Conservation (phyloP, 2,329 filamentous ascomycete species). For the Aspergillus sp. region DNA sequence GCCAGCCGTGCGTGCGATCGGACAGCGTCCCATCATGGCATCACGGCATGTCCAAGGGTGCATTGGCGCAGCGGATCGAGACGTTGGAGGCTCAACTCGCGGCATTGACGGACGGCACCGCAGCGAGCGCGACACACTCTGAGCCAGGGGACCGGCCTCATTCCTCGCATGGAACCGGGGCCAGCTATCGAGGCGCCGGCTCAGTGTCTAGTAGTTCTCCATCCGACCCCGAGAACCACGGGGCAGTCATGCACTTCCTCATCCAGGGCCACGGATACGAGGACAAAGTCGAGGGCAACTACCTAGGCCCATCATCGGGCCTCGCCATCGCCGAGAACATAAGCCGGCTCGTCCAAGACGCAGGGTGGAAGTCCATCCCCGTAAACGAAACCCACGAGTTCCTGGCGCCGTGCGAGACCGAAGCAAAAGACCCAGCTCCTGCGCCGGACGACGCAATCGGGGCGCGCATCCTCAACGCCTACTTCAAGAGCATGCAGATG, state of each 20-base stretch:
- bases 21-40: conserved; percentile 24
- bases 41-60: conserved; percentile 26
- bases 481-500: conserved; percentile 22
- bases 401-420: neutral
- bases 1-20: conserved; percentile 19
- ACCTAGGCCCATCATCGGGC: conserved; percentile 21
- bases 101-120: neutral
- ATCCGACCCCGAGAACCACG: neutral
- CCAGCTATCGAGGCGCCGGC: neutral
- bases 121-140: neutral
- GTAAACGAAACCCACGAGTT: conserved; percentile 8
- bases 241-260: conserved; percentile 6
- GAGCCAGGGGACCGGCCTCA: neutral
- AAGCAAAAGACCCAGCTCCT: neutral
- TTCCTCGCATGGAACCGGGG: neutral
- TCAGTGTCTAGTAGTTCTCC: neutral
- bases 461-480: conserved; percentile 16
- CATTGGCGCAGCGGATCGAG: conserved; percentile 23
- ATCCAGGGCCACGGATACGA: neutral
- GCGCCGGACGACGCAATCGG: conserved; percentile 18
- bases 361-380: conserved; percentile 15
- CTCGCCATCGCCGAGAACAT: conserved; percentile 18
- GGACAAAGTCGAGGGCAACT: conserved; percentile 10
- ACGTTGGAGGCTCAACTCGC: conserved; percentile 20
- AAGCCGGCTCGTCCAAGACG: conserved; percentile 16